Evolutionary conservation across 345 rosid species (phyloP).

Genomic region (Atalantia buxifolia): DNA sequence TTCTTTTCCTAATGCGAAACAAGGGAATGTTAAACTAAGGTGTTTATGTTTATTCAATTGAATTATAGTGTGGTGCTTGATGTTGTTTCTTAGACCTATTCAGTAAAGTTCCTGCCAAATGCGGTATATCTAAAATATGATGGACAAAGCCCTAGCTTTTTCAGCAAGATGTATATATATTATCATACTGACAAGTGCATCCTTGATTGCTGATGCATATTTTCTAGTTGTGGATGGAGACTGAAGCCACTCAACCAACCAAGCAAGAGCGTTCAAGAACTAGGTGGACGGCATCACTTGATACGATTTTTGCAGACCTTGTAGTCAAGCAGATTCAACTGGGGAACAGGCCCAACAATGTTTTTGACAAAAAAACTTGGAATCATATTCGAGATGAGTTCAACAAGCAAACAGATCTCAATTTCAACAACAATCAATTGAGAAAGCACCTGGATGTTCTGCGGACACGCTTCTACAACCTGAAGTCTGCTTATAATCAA

Average conservation of each 20-base stretch:
- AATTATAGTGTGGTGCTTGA: neutral
- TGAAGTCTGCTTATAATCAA: conserved; percentile 53
- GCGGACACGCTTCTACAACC: conserved; percentile 55
- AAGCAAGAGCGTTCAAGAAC: conserved; percentile 68
- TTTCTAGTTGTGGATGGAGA: conserved; percentile 45
- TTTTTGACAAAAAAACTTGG: conserved; percentile 80
- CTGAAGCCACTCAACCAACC: conserved; percentile 38
- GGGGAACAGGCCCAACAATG: conserved; percentile 65
- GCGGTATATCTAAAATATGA: neutral
- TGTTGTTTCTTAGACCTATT: neutral
- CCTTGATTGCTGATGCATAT: neutral
- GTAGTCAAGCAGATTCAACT: conserved; percentile 67
- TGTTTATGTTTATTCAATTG: neutral
- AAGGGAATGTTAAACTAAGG: neutral
- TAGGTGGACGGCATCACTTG: conserved; percentile 65
- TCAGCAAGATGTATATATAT: neutral
- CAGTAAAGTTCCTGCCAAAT: neutral
- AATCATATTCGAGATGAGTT: conserved; percentile 59
- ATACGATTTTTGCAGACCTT: conserved; percentile 69
- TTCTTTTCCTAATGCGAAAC: neutral
- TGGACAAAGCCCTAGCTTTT: neutral
- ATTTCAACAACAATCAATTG: conserved; percentile 71
- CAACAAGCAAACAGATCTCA: conserved; percentile 57
- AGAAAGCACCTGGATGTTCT: conserved; percentile 80
- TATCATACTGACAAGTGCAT: neutral